phyloP scores from a whole-genome alignment of 495 filamentous ascomycete genomes.

The Thozetella sp. region DNA sequence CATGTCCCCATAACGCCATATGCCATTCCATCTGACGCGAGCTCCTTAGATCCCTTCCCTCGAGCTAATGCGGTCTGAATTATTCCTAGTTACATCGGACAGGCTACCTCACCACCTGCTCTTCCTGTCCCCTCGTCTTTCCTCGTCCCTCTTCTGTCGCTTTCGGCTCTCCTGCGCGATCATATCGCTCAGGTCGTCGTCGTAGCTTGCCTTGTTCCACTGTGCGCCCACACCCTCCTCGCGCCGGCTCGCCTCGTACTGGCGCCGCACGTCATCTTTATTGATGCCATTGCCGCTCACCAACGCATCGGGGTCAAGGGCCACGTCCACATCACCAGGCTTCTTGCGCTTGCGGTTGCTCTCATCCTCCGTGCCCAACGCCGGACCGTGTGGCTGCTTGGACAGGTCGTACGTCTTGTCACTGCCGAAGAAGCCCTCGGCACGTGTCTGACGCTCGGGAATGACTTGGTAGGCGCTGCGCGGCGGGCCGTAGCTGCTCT shows the following conservation, averaged over 20 bases:
- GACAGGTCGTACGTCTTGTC: constrained; percentile 88
- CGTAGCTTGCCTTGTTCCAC: constrained; percentile 67
- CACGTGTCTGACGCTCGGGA: constrained; percentile 79
- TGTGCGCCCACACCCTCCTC: constrained; percentile 65
- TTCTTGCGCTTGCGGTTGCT: constrained; percentile 84
- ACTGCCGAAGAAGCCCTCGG: constrained; percentile 93
- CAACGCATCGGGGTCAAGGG: constrained; percentile 81
- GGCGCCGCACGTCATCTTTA: constrained; percentile 54
- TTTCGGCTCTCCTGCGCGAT: constrained; percentile 93
- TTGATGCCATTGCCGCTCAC: constrained; percentile 69
- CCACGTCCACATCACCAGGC: constrained; percentile 91
- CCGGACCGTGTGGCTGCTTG: constrained; percentile 42
- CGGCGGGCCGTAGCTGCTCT: constrained; percentile 60
- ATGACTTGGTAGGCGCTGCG: constrained; percentile 86
- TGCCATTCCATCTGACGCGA: not conserved
- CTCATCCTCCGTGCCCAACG: constrained; percentile 82
- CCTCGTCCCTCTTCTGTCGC: constrained; percentile 82
- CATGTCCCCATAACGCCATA: constrained; percentile 2
- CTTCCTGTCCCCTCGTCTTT: constrained; percentile 58
- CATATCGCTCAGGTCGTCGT: constrained; percentile 96
- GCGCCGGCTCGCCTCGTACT: constrained; percentile 77
- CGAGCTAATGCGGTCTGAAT: not conserved
- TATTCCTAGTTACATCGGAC: constrained; percentile 21
- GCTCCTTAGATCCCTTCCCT: not conserved
- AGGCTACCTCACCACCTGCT: constrained; percentile 23